Base-by-base conservation (phyloP, 768 basidiomycete species). In the Russula sp. region DNA sequence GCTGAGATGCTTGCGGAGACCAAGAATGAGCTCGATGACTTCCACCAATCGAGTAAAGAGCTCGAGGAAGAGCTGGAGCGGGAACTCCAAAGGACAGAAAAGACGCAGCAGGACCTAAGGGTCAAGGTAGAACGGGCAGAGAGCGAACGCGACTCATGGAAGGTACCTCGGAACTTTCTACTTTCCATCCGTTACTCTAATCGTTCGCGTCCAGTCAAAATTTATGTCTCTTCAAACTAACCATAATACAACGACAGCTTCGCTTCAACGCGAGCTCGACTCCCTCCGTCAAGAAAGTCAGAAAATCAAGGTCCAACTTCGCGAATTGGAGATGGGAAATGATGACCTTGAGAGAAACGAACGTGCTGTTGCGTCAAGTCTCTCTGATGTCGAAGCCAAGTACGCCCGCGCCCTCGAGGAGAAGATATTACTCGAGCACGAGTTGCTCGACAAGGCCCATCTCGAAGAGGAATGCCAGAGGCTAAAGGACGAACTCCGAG, bases 291-390 rank as follows among this genome's bases (percentile, higher is more conserved):
- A 89, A 70, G 85, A 88, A 63, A 81, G 87, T 66, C 88, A 88
- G 71, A 78, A 79, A 55, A 74, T 83, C 64, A 89, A 89, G 74
- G 77, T 88, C 22, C 86, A 89, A 71, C 76, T 94, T 18, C 84
- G 91, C 22, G 92, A 98, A 73, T 79, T 97, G 35, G 96, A 98
- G 76, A 89, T 98, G 85, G 96, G 96, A 52, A 98, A 97, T 70
- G 97, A 99, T 70, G 95, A 98, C 76, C 79, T 99, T 62, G 97
- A 98, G 73, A 82, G 94, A 66, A 95, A 89, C 73, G 96, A 98
- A 72, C 84, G 97, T 34, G 90, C 89, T 55, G 88, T 91, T 47
- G 83, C 88, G 9, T 91, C 88, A 54, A 89, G 84, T 69, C 75
- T 95, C 68, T 89, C 88, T 4, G 89, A 91, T 71, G 79, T 92